A percentile compares a stretch with the other conserved stretches of the same genome.
These are phyloP conservation scores for Neofusicoccum laricinum DNA, from an alignment of 2,329 filamentous ascomycete species.

Conservation along the genomic window DNA sequence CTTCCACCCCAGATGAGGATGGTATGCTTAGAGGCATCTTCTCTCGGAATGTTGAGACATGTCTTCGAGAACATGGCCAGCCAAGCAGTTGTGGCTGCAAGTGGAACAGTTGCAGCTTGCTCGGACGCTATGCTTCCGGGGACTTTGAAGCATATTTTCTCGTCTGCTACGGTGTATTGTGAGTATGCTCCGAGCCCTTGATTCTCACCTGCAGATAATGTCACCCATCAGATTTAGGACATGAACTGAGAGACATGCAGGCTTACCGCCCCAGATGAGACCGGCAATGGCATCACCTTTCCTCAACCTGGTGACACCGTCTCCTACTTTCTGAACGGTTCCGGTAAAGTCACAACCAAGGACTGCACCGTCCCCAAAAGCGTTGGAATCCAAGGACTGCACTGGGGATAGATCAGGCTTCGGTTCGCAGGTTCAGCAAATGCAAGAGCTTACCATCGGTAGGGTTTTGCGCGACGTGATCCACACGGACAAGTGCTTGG, in stretches of 20 bases:
- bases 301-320: slow-evolving; percentile 24
- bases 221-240: background rate
- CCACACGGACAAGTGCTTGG: slow-evolving; percentile 20
- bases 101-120: slow-evolving; percentile 39
- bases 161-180: slow-evolving; percentile 41
- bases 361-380: slow-evolving; percentile 38
- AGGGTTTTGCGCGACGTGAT: slow-evolving; percentile 23
- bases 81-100: slow-evolving; percentile 40
- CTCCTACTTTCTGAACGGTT: slow-evolving; percentile 33
- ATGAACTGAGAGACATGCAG: slow-evolving; percentile 6
- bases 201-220: slow-evolving; percentile 21
- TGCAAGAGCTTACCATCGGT: slow-evolving; percentile 20
- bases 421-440: no score
- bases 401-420: slow-evolving; percentile 11
- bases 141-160: slow-evolving; percentile 41
- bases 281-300: slow-evolving; percentile 28
- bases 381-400: slow-evolving; percentile 25
- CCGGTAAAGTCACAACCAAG: slow-evolving; percentile 41
- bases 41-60: slow-evolving; percentile 34
- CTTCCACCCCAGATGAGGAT: slow-evolving; percentile 47
- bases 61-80: slow-evolving; percentile 40
- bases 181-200: slow-evolving; percentile 39
- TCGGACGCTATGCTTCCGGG: slow-evolving; percentile 28
- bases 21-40: slow-evolving; percentile 4
- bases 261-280: slow-evolving; percentile 34